Evolutionary conservation across 192 early-diverging fungal species (phyloP), one percentile per base, ranked within the genome.

Genomic region (Backusella sp.): DNA sequence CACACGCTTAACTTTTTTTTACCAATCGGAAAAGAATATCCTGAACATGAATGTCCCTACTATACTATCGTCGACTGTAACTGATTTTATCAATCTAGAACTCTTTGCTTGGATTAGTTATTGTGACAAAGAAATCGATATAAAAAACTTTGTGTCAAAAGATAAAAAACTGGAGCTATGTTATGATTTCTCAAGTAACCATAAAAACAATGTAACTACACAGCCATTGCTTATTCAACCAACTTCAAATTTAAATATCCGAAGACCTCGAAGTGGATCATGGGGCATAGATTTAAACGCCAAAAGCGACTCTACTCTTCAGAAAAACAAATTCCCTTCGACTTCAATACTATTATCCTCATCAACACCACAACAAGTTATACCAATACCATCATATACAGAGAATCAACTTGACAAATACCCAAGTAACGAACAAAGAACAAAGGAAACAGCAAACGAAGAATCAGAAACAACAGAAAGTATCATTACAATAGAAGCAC

Each of bases 401-500:
- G 70, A 71, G 6, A 17, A 49, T 5, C 39, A 44, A 6, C 6
- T 5, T 28, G 7, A 26, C 0, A 23, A 12, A 28, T 62, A 1
- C 9, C 8, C 56, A 62, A 28, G 26, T 28, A 62, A 14, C 28
- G 56, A 62, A 53, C 17, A 52, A 39, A 39, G 41, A 36, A 26
- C 26, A 12, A 37, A 70, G 1, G 14, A 42, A 26, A 12, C 35
- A 26, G 7, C 9, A 39, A 8, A 39, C 35, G n/a, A 70, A 3
- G 42, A 44, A 14, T 46, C 42, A 15, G n/a, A 23, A 37, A 19
- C 23, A 69, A 37, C 37, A 37, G 68, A 69, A 12, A 44, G 30
- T 4, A 28, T 62, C 23, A 71, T 71, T 71, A 71, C 39, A 41
- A 71, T 71, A 28, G 70, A 49, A 49, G 4, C 41, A 12, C n/a